Conservation (phyloP, 306 rosid species). For the Vigna mungo region DNA sequence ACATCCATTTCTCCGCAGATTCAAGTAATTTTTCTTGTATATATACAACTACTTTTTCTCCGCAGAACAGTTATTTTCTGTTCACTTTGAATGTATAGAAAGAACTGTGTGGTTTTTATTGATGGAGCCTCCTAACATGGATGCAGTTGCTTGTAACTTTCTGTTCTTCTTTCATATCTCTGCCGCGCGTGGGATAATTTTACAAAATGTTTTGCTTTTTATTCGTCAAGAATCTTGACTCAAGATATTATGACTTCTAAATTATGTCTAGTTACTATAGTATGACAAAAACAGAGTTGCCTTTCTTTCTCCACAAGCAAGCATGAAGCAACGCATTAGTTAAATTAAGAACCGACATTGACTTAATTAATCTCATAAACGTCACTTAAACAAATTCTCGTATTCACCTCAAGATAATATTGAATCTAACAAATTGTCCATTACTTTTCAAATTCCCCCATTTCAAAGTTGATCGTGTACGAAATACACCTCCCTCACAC, state of each 20-base stretch:
- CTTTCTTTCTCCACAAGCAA: conserved; percentile 34
- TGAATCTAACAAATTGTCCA: background rate
- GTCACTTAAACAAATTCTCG: conserved; percentile 6
- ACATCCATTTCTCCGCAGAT: conserved; percentile 17
- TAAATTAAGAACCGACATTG: conserved; percentile 38
- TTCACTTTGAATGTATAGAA: conserved; percentile 20
- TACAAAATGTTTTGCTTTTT: conserved; percentile 8
- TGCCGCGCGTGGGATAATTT: conserved; percentile 37
- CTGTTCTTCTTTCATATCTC: background rate
- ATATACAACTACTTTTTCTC: background rate
- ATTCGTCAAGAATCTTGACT: background rate
- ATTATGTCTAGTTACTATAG: conserved; percentile 13
- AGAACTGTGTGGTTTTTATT: background rate
- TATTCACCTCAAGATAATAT: background rate
- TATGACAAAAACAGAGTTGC: conserved; percentile 42
- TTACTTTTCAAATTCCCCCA: background rate
- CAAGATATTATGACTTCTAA: conserved; percentile 26
- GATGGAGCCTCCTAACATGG: background rate
- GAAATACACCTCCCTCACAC: background rate
- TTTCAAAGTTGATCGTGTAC: conserved; percentile 11
- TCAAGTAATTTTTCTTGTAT: conserved; percentile 37
- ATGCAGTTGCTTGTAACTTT: background rate
- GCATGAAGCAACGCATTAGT: conserved; percentile 29
- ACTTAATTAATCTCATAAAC: conserved; percentile 26
- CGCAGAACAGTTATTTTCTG: background rate